phyloP scores from a whole-genome alignment of 2,329 filamentous ascomycete genomes.

The Hirsutella thompsonii region DNA sequence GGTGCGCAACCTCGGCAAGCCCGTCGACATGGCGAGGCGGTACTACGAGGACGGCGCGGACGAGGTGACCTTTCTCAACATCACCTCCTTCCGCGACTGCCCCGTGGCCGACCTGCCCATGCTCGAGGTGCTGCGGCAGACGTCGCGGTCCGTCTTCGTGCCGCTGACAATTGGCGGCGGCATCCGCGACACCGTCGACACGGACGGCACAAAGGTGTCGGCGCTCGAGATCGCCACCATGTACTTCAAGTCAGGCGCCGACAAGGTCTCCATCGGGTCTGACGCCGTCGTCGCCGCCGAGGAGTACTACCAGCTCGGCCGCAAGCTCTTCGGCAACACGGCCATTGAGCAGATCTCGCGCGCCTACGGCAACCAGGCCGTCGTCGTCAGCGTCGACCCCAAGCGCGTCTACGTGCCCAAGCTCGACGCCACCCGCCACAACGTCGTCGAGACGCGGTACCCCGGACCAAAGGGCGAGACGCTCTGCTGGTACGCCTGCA shows the following conservation, averaged over 20 bases:
- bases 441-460: constrained; percentile 54
- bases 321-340: constrained; percentile 62
- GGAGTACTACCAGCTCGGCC: constrained; percentile 65
- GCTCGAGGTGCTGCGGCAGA: constrained; percentile 80
- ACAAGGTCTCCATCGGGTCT: constrained; percentile 94
- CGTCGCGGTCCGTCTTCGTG: constrained; percentile 87
- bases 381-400: constrained; percentile 91
- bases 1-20: constrained; percentile 91
- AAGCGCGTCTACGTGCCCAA: constrained; percentile 78
- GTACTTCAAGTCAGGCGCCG: constrained; percentile 94
- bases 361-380: constrained; percentile 92
- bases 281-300: constrained; percentile 91
- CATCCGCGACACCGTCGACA: constrained; percentile 84
- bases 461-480: constrained; percentile 65
- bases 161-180: constrained; percentile 92
- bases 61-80: constrained; percentile 96
- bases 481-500: constrained; percentile 95
- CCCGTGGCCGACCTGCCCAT: constrained; percentile 87
- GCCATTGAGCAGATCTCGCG: constrained; percentile 91
- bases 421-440: constrained; percentile 57
- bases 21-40: constrained; percentile 81
- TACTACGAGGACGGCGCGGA: constrained; percentile 97
- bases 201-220: constrained; percentile 72
- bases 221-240: constrained; percentile 88
- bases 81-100: constrained; percentile 93